Evolutionary conservation across 139 green algal species (phyloP), one percentile per base, ranked within the genome.

Genomic region (Tetradesmus obliquus): DNA sequence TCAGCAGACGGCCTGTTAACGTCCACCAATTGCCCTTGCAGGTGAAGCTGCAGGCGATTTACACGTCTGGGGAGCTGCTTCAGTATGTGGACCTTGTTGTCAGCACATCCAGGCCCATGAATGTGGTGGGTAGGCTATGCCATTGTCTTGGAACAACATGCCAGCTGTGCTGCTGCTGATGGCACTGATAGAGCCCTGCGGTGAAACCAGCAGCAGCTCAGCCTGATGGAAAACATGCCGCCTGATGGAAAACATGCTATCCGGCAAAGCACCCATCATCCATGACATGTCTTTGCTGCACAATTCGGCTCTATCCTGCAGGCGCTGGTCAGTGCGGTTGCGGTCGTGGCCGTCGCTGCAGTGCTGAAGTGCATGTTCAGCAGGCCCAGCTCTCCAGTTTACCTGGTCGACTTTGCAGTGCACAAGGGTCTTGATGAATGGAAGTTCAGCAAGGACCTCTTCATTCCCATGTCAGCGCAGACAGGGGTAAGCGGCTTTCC

Each of bases 61-160:
- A 95, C 51, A 93, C 96, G 22, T 91, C 91, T 4, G 97, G 97
- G 0, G 95, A 98, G 79, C 92, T 99, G 9, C 57, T 90, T 19
- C 88, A 92, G 32, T 92, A 99, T 62, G 94, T 94, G 92, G 66
- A 60, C 1, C 91, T 96, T 22, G 97, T 96, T 0, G 88, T 88
- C 17, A 92, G 97, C 84, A 99, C 97, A 0, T 86, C 99, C 90
- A 88, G 99, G 13, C 96, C 96, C 5, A 96, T 99, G 90, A 98
- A 99, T 93, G 85, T 99, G 94, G 96, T 99, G 87, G 86, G 93
- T 87, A 51, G 4, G 22, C 51, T 4, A 3, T 82, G 74, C n/a
- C n/a, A 82, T 55, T 55, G 74, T 45, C n/a, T 9, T 53, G 22
- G 54, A 71, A 1, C 17, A 71, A 9, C 17, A 20, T 76, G 66